phyloP scores from a whole-genome alignment of 2,329 filamentous ascomycete species.

The Microsporum audouinii region DNA sequence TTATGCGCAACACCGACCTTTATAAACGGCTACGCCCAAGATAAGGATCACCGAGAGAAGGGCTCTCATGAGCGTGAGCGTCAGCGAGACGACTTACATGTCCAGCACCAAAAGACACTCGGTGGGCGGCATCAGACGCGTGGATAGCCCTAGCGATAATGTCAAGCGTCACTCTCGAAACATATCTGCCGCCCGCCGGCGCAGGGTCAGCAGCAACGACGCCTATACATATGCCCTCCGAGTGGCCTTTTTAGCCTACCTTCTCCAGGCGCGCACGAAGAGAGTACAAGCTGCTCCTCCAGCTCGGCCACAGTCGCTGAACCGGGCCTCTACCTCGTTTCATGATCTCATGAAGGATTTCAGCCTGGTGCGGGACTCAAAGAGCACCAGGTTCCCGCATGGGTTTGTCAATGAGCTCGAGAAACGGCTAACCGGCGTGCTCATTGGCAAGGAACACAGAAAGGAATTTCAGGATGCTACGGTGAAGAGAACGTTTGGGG shows the following conservation, averaged over 20 bases:
- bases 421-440: constrained; percentile 67
- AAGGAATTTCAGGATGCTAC: constrained; percentile 83
- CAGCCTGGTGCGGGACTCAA: constrained; percentile 52
- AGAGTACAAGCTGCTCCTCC: constrained; percentile 71
- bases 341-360: constrained; percentile 86
- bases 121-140: constrained; percentile 36
- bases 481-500: constrained; percentile 87
- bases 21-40: not conserved
- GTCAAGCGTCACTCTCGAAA: constrained; percentile 32
- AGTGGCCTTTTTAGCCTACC: constrained; percentile 81
- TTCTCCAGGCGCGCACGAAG: constrained; percentile 81
- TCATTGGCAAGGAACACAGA: constrained; percentile 70
- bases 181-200: constrained; percentile 32
- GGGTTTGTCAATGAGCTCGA: constrained; percentile 59
- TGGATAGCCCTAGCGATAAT: constrained; percentile 36
- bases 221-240: constrained; percentile 86
- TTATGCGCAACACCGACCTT: not conserved
- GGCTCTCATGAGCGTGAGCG: not conserved
- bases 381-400: constrained; percentile 60
- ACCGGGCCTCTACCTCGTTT: constrained; percentile 61
- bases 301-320: constrained; percentile 50
- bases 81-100: constrained; percentile 22
- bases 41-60: not conserved
- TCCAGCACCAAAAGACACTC: constrained; percentile 38
- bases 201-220: constrained; percentile 51